These are phyloP conservation scores for Triangularia setosa DNA, from an alignment of 2,329 filamentous ascomycete species.

Conservation along the genomic window DNA sequence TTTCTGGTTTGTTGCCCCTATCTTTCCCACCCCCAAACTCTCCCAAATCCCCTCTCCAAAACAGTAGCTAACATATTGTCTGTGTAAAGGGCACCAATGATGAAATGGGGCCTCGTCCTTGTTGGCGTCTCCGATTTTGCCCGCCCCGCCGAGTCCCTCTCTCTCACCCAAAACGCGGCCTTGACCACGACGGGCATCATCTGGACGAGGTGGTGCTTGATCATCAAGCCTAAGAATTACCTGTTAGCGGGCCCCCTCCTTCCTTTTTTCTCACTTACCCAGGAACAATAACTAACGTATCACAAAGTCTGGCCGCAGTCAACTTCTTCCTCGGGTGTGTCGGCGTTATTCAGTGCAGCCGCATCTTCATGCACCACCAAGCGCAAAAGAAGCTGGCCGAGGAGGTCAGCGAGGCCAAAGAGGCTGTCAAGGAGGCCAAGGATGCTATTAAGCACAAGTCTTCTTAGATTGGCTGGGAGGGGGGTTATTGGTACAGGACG, in stretches of 20 bases:
- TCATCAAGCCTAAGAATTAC: slow-evolving; percentile 91
- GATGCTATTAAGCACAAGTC: background rate
- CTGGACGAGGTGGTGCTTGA: slow-evolving; percentile 98
- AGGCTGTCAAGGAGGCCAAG: slow-evolving; percentile 19
- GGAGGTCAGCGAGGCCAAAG: slow-evolving; percentile 21
- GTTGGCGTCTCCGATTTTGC: slow-evolving; percentile 89
- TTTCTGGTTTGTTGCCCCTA: slow-evolving; percentile 76
- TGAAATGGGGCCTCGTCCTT: slow-evolving; percentile 94
- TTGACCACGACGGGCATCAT: slow-evolving; percentile 88
- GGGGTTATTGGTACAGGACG: too few species aligned
- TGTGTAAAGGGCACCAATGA: slow-evolving; percentile 93
- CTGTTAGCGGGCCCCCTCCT: slow-evolving; percentile 54
- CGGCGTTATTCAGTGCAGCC: slow-evolving; percentile 73
- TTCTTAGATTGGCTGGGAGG: background rate
- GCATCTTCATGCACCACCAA: slow-evolving; percentile 67
- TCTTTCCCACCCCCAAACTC: background rate
- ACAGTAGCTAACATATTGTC: too few species aligned
- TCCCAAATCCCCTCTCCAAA: background rate
- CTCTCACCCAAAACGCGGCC: slow-evolving; percentile 85
- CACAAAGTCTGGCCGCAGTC: slow-evolving; percentile 73
- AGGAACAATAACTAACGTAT: background rate
- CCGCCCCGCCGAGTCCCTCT: slow-evolving; percentile 88
- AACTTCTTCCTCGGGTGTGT: slow-evolving; percentile 97
- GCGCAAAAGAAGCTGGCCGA: slow-evolving; percentile 54
- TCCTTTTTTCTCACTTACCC: background rate